Conservation (phyloP, 768 basidiomycete genomes). For the Psilocybe tampanensis region DNA sequence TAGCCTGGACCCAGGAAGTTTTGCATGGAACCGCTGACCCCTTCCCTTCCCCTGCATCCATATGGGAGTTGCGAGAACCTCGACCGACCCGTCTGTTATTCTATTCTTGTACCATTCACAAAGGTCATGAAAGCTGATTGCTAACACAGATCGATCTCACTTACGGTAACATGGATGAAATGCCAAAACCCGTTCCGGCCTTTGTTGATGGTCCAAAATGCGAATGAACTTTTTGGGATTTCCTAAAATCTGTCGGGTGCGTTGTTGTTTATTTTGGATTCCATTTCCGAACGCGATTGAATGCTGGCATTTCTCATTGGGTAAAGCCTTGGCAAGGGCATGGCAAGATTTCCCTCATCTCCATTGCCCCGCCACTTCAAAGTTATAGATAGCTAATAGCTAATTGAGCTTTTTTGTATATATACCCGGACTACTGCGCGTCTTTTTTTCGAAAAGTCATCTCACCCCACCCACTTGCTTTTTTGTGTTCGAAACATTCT, state of each 20-base stretch:
- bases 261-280: slow-evolving; percentile 6
- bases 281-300: slow-evolving; percentile 3
- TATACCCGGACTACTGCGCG: slow-evolving; percentile 10
- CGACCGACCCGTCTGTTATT: neutral
- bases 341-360: too few relatives aligned
- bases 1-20: slow-evolving; percentile 12
- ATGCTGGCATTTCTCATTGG: slow-evolving; percentile 9
- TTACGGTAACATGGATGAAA: slow-evolving; percentile 8
- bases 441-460: too few relatives aligned
- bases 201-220: too few relatives aligned
- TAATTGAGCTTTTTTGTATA: slow-evolving; percentile 1
- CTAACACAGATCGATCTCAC: neutral
- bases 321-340: slow-evolving; percentile 5
- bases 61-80: slow-evolving; percentile 6
- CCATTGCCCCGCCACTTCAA: neutral
- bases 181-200: too few relatives aligned
- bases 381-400: too few relatives aligned
- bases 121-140: neutral
- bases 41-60: neutral
- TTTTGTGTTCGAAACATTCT: too few relatives aligned
- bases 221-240: slow-evolving; percentile 1
- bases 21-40: slow-evolving; percentile 7
- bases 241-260: neutral
- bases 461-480: too few relatives aligned
- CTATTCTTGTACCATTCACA: neutral